These are phyloP conservation scores for Hyparrhenia diplandra DNA, from an alignment of 176 grass and related monocot genomes.

Conservation along the genomic window DNA sequence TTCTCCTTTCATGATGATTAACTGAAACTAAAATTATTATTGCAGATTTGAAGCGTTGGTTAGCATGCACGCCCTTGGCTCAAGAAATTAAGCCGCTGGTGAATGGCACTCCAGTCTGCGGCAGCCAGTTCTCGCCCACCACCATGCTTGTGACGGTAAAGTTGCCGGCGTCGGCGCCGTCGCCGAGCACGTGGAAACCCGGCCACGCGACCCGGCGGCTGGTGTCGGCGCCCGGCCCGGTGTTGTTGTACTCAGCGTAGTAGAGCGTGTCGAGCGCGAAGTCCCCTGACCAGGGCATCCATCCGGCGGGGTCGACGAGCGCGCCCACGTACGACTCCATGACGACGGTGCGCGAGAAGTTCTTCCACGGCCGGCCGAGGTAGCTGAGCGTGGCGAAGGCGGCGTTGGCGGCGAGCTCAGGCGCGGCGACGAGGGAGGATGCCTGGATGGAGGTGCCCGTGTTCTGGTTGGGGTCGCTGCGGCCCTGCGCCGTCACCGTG, in stretches of 20 bases:
- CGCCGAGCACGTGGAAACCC: constrained; percentile 49
- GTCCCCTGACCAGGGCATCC: constrained; percentile 61
- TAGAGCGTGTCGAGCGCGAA: constrained; percentile 88
- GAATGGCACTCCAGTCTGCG: constrained; percentile 58
- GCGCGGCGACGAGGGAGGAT: constrained; percentile 37
- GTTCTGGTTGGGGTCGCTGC: constrained; percentile 76
- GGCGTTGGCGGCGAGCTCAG: constrained; percentile 38
- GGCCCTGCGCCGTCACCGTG: constrained; percentile 74
- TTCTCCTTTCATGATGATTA: too few species aligned
- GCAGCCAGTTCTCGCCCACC: constrained; percentile 62
- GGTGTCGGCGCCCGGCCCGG: constrained; percentile 47
- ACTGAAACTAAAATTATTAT: neutral
- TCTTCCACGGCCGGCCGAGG: constrained; percentile 58
- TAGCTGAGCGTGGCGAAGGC: constrained; percentile 30
- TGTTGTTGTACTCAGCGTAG: constrained; percentile 87
- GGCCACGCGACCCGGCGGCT: constrained; percentile 45
- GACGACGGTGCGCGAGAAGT: constrained; percentile 60
- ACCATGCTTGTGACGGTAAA: constrained; percentile 59
- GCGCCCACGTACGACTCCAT: constrained; percentile 52
- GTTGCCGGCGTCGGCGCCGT: constrained; percentile 35
- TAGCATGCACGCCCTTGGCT: neutral
- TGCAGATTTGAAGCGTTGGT: neutral
- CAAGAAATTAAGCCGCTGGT: constrained; percentile 29
- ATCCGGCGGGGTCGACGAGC: constrained; percentile 45
- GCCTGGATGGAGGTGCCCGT: constrained; percentile 69